Percentiles rank a stretch among this genome's conserved stretches.
Conservation (phyloP, 2,329 filamentous ascomycete genomes). For the Amesomyces nigricolor region DNA sequence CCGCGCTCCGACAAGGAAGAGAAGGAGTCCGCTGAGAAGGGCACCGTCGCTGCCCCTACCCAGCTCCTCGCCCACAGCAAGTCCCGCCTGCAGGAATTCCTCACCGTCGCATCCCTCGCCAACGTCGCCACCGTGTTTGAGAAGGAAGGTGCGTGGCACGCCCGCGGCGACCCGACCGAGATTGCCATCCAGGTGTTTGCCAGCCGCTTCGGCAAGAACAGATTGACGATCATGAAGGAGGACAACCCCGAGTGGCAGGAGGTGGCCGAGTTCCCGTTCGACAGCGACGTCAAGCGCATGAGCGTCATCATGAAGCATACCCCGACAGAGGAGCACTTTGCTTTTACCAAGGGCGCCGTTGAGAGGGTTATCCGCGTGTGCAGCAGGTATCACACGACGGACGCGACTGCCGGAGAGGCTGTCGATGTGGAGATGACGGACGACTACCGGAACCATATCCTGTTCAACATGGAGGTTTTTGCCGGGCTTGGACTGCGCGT, state of each 20-base stretch:
- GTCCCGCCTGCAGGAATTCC: conserved; percentile 44
- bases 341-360: conserved; percentile 51
- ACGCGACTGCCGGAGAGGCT: conserved; percentile 40
- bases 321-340: conserved; percentile 36
- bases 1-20: conserved; percentile 11
- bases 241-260: conserved; percentile 36
- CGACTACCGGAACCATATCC: conserved; percentile 43
- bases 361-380: conserved; percentile 55
- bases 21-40: conserved; percentile 18
- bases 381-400: conserved; percentile 40
- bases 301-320: conserved; percentile 59
- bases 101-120: conserved; percentile 30
- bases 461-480: conserved; percentile 48
- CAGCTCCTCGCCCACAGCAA: conserved; percentile 43
- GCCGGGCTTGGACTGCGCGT: conserved; percentile 62
- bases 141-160: conserved; percentile 30
- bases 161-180: conserved; percentile 64
- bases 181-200: conserved; percentile 71
- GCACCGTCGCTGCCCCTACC: conserved; percentile 25
- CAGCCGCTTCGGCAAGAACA: conserved; percentile 56
- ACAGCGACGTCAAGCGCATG: conserved; percentile 70
- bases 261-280: conserved; percentile 65
- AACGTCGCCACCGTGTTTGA: conserved; percentile 37
- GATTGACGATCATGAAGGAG: conserved; percentile 35
- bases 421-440: conserved; percentile 45